Conservation (phyloP, 2,329 filamentous ascomycete genomes). For the Xylaria digitata region DNA sequence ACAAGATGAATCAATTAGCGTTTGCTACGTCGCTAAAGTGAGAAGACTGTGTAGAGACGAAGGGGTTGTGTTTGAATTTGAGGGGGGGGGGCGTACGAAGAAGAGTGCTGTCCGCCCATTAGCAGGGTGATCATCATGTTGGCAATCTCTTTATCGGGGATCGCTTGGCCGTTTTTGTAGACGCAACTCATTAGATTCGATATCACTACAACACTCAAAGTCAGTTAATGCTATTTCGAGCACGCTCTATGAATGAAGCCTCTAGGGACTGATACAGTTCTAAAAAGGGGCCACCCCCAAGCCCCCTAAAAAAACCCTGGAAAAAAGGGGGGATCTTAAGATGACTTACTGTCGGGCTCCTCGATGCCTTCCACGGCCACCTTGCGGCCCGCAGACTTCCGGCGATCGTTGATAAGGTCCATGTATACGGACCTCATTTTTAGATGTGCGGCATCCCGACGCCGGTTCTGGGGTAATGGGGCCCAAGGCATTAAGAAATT, state of each 20-base stretch:
- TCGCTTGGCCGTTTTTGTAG: conserved; percentile 77
- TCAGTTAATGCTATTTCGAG: neutral
- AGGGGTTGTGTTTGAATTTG: too few relatives aligned
- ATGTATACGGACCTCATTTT: conserved; percentile 78
- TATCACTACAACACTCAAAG: conserved; percentile 63
- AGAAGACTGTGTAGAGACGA: too few relatives aligned
- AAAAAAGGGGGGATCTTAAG: neutral
- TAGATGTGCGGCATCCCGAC: conserved; percentile 75
- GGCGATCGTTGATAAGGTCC: conserved; percentile 74
- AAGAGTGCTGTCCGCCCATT: conserved; percentile 87
- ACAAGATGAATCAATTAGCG: neutral
- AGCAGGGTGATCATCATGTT: conserved; percentile 89
- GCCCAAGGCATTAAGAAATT: conserved; percentile 87
- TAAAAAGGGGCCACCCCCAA: too few relatives aligned
- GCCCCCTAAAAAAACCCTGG: too few relatives aligned
- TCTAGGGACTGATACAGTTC: neutral
- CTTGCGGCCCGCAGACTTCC: conserved; percentile 52
- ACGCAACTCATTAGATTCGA: conserved; percentile 80
- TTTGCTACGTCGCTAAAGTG: neutral
- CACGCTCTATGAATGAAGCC: neutral
- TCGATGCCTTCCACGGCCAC: conserved; percentile 57
- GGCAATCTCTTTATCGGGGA: conserved; percentile 81
- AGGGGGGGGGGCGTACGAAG: conserved; percentile 56
- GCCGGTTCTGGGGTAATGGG: conserved; percentile 79
- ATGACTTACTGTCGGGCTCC: conserved; percentile 63